phyloP scores from a whole-genome alignment of 345 rosid genomes.

The Eucalyptus cladocalyx region DNA sequence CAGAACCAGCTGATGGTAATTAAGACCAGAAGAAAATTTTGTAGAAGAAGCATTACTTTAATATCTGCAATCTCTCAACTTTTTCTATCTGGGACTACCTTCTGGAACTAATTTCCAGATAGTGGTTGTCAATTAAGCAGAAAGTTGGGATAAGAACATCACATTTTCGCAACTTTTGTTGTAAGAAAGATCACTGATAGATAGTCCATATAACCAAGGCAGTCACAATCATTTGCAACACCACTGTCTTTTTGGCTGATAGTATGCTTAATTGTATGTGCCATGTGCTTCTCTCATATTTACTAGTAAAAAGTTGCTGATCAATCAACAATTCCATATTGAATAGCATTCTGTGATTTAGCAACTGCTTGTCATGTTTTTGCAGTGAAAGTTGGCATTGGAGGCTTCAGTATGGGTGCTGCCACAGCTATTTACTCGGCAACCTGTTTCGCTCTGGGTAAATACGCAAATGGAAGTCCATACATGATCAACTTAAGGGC shows the following conservation, averaged over 20 bases:
- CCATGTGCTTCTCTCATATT: neutral
- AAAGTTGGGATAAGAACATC: neutral
- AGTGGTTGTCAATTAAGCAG: neutral
- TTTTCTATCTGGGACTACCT: neutral
- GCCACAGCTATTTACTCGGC: slow-evolving; percentile 93
- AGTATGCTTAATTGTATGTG: neutral
- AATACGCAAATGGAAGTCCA: slow-evolving; percentile 57
- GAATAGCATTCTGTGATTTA: neutral
- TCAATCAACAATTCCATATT: neutral
- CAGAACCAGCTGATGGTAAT: slow-evolving; percentile 13
- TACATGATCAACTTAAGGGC: slow-evolving; percentile 54
- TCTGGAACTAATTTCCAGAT: neutral
- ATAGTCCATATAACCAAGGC: neutral
- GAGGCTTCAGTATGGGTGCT: slow-evolving; percentile 98
- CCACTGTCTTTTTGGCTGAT: neutral
- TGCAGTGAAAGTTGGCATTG: slow-evolving; percentile 78
- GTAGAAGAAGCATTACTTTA: neutral
- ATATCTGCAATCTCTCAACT: neutral
- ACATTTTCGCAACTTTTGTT: neutral
- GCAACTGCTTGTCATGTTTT: neutral
- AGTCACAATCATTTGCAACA: neutral
- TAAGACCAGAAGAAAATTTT: neutral
- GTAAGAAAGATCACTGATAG: neutral
- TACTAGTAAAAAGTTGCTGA: neutral
- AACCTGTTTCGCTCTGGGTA: slow-evolving; percentile 55